Evolutionary conservation across 768 basidiomycete genomes (phyloP).

Genomic region (Tylopilus subfusipes): DNA sequence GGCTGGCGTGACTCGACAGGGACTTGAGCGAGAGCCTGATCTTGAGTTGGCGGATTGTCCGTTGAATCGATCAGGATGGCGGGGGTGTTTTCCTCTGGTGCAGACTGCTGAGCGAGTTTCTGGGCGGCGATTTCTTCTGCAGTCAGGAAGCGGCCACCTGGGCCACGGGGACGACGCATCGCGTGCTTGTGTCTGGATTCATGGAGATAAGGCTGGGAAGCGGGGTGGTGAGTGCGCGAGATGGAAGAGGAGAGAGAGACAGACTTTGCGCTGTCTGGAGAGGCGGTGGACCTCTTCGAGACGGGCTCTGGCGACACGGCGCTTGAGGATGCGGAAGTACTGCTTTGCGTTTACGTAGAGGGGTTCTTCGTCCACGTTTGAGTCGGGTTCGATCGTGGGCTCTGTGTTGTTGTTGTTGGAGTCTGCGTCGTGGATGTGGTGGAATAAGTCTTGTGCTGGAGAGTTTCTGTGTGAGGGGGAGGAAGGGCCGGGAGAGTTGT

Average conservation of each 20-base stretch:
- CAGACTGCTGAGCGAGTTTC: slow-evolving; percentile 41
- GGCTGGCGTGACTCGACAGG: slow-evolving; percentile 12
- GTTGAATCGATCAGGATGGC: slow-evolving; percentile 19
- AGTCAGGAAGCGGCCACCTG: slow-evolving; percentile 96
- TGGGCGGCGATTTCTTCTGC: slow-evolving; percentile 92
- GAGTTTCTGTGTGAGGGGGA: slow-evolving; percentile 29
- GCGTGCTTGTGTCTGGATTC: slow-evolving; percentile 98
- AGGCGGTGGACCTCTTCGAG: slow-evolving; percentile 93
- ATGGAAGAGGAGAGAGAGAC: not conserved
- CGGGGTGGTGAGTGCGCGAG: slow-evolving; percentile 6
- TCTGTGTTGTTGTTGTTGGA: slow-evolving; percentile 8
- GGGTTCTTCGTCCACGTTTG: slow-evolving; percentile 85
- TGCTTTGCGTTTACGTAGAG: slow-evolving; percentile 99
- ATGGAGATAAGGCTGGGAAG: slow-evolving; percentile 86
- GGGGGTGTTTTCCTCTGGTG: slow-evolving; percentile 21
- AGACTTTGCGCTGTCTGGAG: slow-evolving; percentile 88
- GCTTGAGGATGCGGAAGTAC: slow-evolving; percentile 97
- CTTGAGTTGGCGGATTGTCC: slow-evolving; percentile 10
- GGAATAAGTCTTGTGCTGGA: slow-evolving; percentile 30
- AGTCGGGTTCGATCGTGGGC: slow-evolving; percentile 33
- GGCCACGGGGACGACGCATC: slow-evolving; percentile 94
- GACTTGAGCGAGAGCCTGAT: not conserved
- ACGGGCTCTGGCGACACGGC: slow-evolving; percentile 84
- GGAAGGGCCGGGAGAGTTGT: slow-evolving; percentile 32
- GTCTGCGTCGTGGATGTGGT: slow-evolving; percentile 27